Conservation (phyloP, 495 filamentous ascomycete genomes). For the Rostrohypoxylon terebratum region DNA sequence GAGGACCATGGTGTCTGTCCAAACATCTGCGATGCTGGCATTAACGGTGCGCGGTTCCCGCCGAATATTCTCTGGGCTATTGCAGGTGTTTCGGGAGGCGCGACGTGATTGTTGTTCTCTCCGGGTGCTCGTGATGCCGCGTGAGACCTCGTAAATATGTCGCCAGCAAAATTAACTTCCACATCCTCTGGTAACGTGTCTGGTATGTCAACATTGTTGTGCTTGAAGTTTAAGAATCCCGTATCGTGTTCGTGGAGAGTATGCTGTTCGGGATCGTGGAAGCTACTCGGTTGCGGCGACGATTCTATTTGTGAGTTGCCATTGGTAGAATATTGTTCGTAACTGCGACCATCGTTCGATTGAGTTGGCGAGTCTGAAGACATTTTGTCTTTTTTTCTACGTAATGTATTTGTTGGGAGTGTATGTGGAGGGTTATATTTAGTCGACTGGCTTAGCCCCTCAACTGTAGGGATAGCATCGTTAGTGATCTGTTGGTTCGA, state of each 20-base stretch:
- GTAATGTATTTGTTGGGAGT: slow-evolving; percentile 14
- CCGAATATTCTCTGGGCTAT: slow-evolving; percentile 52
- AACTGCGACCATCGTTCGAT: slow-evolving; percentile 58
- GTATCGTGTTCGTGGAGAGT: slow-evolving; percentile 53
- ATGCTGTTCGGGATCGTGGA: slow-evolving; percentile 41
- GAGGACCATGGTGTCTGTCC: slow-evolving; percentile 59
- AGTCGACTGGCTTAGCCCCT: slow-evolving; percentile 19
- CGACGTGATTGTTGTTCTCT: slow-evolving; percentile 1
- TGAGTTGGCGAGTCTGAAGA: slow-evolving; percentile 57
- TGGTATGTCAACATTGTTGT: slow-evolving; percentile 31
- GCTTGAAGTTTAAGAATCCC: slow-evolving; percentile 52
- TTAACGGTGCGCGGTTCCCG: slow-evolving; percentile 48
- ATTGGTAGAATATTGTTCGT: slow-evolving; percentile 50
- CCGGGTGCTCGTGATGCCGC: slow-evolving; percentile 24
- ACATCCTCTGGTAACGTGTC: slow-evolving; percentile 34
- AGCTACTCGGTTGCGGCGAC: slow-evolving; percentile 37
- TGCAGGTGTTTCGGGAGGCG: slow-evolving; percentile 58
- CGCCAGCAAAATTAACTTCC: slow-evolving; percentile 1
- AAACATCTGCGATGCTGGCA: slow-evolving; percentile 60
- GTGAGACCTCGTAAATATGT: slow-evolving; percentile 19
- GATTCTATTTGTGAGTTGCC: slow-evolving; percentile 34
- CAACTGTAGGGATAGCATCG: slow-evolving; percentile 21
- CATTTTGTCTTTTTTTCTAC: slow-evolving; percentile 36
- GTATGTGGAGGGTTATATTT: slow-evolving; percentile 26
- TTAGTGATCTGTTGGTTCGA: slow-evolving; percentile 12